Percentiles rank a stretch among this genome's conserved stretches.
These are phyloP conservation scores for Taphrina deformans DNA, from an alignment of 1,139 yeast species.

Conservation along the genomic window DNA sequence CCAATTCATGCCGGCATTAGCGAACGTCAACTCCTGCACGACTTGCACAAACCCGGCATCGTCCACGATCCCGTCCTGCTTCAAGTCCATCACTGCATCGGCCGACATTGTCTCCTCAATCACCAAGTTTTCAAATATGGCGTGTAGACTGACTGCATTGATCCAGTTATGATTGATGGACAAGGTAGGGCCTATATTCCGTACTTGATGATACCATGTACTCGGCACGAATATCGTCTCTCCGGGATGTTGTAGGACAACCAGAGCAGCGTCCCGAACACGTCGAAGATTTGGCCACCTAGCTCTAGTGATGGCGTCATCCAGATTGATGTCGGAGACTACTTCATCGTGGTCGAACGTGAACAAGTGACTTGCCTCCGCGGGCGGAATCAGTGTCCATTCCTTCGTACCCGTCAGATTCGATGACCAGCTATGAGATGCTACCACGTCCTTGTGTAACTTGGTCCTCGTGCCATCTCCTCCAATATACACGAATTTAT, in stretches of 20 bases:
- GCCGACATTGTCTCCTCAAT: conserved; percentile 18
- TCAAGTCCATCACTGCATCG: conserved; percentile 13
- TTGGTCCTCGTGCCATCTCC: conserved; percentile 21
- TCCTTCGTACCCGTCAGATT: conserved; percentile 33
- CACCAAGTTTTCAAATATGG: conserved; percentile 16
- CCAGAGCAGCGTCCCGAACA: conserved; percentile 17
- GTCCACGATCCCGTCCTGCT: conserved; percentile 16
- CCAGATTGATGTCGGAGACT: neutral
- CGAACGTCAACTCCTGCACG: conserved; percentile 23
- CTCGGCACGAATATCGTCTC: conserved; percentile 37
- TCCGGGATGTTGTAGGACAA: conserved; percentile 30
- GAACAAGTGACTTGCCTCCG: neutral
- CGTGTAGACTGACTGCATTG: conserved; percentile 26
- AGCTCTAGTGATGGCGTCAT: neutral
- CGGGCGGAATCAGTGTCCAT: conserved; percentile 35
- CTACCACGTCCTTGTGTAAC: conserved; percentile 36
- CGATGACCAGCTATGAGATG: conserved; percentile 29
- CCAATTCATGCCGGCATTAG: conserved; percentile 31
- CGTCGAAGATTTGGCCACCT: conserved; percentile 8
- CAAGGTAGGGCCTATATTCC: conserved; percentile 29
- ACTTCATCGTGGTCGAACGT: conserved; percentile 14
- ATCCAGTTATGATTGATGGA: conserved; percentile 36
- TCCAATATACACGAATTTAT: conserved; percentile 33
- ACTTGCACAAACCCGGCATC: conserved; percentile 8
- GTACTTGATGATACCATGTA: conserved; percentile 35